Conservation (phyloP, 2,329 filamentous ascomycete genomes). For the Neofusicoccum ribis region DNA sequence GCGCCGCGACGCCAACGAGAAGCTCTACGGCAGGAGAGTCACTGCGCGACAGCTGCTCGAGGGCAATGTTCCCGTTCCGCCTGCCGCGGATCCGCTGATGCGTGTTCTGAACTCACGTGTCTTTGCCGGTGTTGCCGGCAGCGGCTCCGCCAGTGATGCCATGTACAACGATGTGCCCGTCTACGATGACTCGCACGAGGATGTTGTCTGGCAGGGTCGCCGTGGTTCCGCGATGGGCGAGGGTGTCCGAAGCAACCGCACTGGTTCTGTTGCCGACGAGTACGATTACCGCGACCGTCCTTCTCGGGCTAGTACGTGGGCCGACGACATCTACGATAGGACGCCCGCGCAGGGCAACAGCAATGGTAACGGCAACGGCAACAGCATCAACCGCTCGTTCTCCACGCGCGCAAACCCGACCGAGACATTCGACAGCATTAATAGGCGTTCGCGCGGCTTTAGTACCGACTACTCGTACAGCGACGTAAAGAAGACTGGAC, state of each 20-base stretch:
- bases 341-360: conserved; percentile 33
- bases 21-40: conserved; percentile 82
- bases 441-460: conserved; percentile 39
- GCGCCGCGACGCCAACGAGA: conserved; percentile 93
- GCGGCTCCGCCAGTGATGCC: conserved; percentile 52
- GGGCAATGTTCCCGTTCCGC: conserved; percentile 74
- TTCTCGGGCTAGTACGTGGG: conserved; percentile 68
- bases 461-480: conserved; percentile 55
- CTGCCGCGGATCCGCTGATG: conserved; percentile 81
- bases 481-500: conserved; percentile 54
- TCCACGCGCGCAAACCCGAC: conserved; percentile 51
- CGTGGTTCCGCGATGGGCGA: conserved; percentile 71
- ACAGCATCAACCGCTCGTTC: conserved; percentile 48
- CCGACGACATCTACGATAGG: conserved; percentile 72
- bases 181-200: conserved; percentile 80
- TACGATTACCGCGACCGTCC: conserved; percentile 59
- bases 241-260: conserved; percentile 56
- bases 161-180: conserved; percentile 95
- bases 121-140: conserved; percentile 68
- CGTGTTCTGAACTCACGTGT: conserved; percentile 78
- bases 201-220: conserved; percentile 79
- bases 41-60: conserved; percentile 80
- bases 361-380: conserved; percentile 23
- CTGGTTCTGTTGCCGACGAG: conserved; percentile 43
- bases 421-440: conserved; percentile 53